Evolutionary conservation across 345 rosid species (phyloP).

Genomic region (Arabidopsis suecica): DNA sequence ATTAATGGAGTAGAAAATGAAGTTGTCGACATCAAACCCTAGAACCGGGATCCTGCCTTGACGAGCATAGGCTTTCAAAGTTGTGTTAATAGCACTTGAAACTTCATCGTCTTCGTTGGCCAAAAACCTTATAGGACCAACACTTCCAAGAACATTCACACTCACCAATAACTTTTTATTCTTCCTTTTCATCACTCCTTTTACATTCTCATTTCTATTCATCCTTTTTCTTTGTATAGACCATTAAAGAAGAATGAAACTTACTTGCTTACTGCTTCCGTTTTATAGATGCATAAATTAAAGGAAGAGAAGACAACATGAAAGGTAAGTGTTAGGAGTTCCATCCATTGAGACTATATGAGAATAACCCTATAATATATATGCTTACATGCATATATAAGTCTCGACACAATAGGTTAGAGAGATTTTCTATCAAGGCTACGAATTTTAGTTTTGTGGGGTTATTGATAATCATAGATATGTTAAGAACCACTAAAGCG

Average conservation of each 20-base stretch:
- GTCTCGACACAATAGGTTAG: conserved; percentile 22
- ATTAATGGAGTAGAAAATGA: conserved; percentile 55
- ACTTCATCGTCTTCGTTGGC: conserved; percentile 64
- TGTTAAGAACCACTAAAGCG: neutral
- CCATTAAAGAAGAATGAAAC: neutral
- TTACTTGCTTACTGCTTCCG: conserved; percentile 2
- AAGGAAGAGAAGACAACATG: conserved; percentile 4
- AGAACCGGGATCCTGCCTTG: conserved; percentile 85
- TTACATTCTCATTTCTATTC: neutral
- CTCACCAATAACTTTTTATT: conserved; percentile 61
- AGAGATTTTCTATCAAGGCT: conserved; percentile 3
- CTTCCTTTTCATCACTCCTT: conserved; percentile 39
- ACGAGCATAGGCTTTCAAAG: conserved; percentile 75
- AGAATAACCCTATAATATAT: conserved; percentile 26
- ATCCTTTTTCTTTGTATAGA: conserved; percentile 19
- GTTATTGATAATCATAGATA: neutral
- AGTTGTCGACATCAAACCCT: conserved; percentile 57
- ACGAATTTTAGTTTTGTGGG: neutral
- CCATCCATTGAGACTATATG: conserved; percentile 19
- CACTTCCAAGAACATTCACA: conserved; percentile 76
- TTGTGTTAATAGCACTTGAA: conserved; percentile 60
- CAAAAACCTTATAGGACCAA: conserved; percentile 76
- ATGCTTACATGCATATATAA: conserved; percentile 11
- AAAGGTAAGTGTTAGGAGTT: conserved; percentile 28
- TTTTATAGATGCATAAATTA: conserved; percentile 21